A percentile compares a stretch with the other conserved stretches of the same genome.
phyloP scores from a whole-genome alignment of 176 grass and related monocot genomes.

The Zoysia pacifica region DNA sequence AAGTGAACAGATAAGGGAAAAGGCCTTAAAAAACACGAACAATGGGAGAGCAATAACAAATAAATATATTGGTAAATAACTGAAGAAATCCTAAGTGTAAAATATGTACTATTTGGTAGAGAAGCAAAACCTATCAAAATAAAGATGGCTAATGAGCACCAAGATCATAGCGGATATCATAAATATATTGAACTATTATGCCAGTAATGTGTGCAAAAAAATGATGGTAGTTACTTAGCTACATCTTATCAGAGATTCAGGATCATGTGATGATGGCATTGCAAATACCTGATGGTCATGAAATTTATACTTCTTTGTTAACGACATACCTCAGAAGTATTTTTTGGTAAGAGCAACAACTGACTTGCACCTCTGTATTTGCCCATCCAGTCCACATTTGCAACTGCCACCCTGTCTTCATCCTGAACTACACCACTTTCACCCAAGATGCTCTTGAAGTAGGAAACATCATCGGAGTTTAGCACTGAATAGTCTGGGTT shows the following conservation, averaged over 20 bases:
- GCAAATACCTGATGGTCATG: neutral
- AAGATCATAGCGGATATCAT: neutral
- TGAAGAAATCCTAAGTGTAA: neutral
- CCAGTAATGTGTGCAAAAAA: neutral
- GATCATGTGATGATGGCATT: slow-evolving; percentile 6
- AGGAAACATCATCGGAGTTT: slow-evolving; percentile 69
- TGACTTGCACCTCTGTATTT: slow-evolving; percentile 85
- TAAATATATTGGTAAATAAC: too few relatives aligned
- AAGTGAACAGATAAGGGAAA: too few relatives aligned
- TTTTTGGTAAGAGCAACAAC: slow-evolving; percentile 85
- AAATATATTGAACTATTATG: neutral
- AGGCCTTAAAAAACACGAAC: too few relatives aligned
- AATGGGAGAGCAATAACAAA: too few relatives aligned
- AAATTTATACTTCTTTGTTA: slow-evolving; percentile 5
- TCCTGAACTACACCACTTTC: slow-evolving; percentile 83
- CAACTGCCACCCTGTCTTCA: slow-evolving; percentile 72
- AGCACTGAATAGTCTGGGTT: slow-evolving; percentile 75
- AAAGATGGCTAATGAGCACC: neutral
- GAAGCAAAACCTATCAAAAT: neutral
- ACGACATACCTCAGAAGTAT: slow-evolving; percentile 59
- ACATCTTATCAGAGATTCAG: neutral
- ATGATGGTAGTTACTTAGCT: slow-evolving; percentile 5
- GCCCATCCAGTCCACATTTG: slow-evolving; percentile 87
- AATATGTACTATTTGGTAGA: neutral
- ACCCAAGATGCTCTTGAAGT: slow-evolving; percentile 80